These are phyloP conservation scores for Zygosaccharomyces pseudobailii DNA, from an alignment of 1,139 yeast species.

Conservation along the genomic window DNA sequence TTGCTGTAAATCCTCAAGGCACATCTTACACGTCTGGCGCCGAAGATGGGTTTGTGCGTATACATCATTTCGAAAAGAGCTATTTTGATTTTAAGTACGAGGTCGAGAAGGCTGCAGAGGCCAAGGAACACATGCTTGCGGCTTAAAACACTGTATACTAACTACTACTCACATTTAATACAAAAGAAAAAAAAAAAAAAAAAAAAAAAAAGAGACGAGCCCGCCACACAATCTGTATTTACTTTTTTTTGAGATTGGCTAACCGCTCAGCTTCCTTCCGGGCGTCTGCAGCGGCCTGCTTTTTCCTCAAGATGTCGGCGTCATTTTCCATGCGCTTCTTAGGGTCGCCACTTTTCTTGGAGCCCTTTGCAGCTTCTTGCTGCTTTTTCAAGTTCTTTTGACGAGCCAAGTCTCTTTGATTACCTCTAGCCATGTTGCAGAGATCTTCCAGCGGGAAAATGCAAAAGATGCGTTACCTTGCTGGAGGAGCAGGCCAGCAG, in stretches of 20 bases:
- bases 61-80: constrained; percentile 87
- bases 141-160: constrained; percentile 9
- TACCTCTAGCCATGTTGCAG: constrained; percentile 83
- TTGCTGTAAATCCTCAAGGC: constrained; percentile 94
- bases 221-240: constrained; percentile 2
- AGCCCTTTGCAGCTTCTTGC: constrained; percentile 53
- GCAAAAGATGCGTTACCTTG: no score
- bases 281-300: constrained; percentile 79
- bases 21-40: constrained; percentile 93
- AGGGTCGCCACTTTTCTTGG: constrained; percentile 78
- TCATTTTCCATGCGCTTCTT: constrained; percentile 77
- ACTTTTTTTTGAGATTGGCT: constrained; percentile 13
- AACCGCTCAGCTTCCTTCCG: constrained; percentile 45
- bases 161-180: not conserved
- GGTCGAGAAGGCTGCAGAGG: constrained; percentile 75
- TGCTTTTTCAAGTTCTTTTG: constrained; percentile 81
- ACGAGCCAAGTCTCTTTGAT: constrained; percentile 92
- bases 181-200: not conserved
- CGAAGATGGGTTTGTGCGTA: constrained; percentile 95
- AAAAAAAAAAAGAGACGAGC: not conserved
- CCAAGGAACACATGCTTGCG: constrained; percentile 30
- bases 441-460: not conserved
- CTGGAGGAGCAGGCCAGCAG: not conserved
- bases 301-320: constrained; percentile 82
- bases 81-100: constrained; percentile 91